Evolutionary conservation across 805 yeast species (phyloP).

Genomic region (Ogataea dorogensis): DNA sequence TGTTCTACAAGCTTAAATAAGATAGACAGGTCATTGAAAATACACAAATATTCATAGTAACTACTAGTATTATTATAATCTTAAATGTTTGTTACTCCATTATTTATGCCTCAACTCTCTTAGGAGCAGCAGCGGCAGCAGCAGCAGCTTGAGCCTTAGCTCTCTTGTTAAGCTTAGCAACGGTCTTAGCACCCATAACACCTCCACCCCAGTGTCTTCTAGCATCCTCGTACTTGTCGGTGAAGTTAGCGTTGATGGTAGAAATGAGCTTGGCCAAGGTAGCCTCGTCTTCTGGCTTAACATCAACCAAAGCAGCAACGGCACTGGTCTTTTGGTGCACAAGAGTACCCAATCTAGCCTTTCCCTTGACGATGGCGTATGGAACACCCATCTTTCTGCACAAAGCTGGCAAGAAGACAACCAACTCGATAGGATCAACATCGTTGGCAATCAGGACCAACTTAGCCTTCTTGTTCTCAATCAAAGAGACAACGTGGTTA

Average conservation of each 20-base stretch:
- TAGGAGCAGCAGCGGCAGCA: constrained; percentile 20
- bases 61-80: constrained; percentile 4
- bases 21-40: constrained; percentile 11
- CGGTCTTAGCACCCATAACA: constrained; percentile 89
- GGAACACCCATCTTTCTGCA: constrained; percentile 99
- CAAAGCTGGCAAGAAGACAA: constrained; percentile 92
- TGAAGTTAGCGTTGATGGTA: constrained; percentile 87
- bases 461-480: constrained; percentile 97
- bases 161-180: constrained; percentile 75
- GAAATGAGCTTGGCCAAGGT: constrained; percentile 88
- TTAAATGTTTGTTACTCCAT: constrained; percentile 9
- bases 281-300: constrained; percentile 87
- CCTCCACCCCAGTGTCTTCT: constrained; percentile 99
- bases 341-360: constrained; percentile 94
- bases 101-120: constrained; percentile 15
- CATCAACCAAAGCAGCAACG: constrained; percentile 94
- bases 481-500: constrained; percentile 93
- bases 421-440: constrained; percentile 97
- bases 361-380: constrained; percentile 94
- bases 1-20: constrained; percentile 83
- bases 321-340: constrained; percentile 96
- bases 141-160: constrained; percentile 49
- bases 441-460: constrained; percentile 95
- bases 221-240: constrained; percentile 86
- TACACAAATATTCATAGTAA: constrained; percentile 9